Evolutionary conservation across 192 early-diverging fungal genomes (phyloP), one percentile per base, ranked within the genome.

Genomic region (Umbelopsis ramanniana): DNA sequence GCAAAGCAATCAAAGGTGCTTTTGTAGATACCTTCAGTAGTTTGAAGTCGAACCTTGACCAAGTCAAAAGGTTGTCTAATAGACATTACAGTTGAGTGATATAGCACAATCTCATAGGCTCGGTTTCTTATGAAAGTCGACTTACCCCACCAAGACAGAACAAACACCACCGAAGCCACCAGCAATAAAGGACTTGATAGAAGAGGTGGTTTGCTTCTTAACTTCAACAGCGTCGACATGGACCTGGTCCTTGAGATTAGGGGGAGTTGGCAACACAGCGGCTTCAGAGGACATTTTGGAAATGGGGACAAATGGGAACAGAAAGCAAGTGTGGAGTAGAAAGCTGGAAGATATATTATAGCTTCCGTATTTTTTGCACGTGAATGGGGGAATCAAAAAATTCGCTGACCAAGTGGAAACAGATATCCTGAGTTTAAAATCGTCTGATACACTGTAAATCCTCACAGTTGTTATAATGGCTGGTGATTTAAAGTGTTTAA

Each of bases 41-140:
- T 99, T 79, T 99, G 97, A 80, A 99, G 87, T 52, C 96, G 91
- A 29, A 99, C 97, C 86, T 98, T 97, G 70, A 94, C 87, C 69
- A 96, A 86, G 80, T 96, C 95, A 67, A 98, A 88, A 74, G 93
- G 90, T 85, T 96, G 90, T 19, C 93, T 88, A 68, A 38, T 46
- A 37, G 29, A 11, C 23, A n/a, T n/a, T n/a, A n/a, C n/a, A n/a
- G 26, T 23, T 7, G 9, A 17, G 4, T 70, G 48, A 23, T 50
- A 23, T 10, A n/a, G 47, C 10, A 40, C 40, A 22, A 22, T 3
- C 24, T 57, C 17, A 24, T 22, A 54, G 11, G 46, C 23, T 4
- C 50, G 43, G 15, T 17, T 11, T 24, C 26, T 50, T 26, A 12
- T 29, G 21, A 33, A 38, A 14, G 26, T 19, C 21, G 63, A 46